Evolutionary conservation across 208 protist species (phyloP), one percentile per base, ranked within the genome.

Genomic region (Wallacemonas sp.): DNA sequence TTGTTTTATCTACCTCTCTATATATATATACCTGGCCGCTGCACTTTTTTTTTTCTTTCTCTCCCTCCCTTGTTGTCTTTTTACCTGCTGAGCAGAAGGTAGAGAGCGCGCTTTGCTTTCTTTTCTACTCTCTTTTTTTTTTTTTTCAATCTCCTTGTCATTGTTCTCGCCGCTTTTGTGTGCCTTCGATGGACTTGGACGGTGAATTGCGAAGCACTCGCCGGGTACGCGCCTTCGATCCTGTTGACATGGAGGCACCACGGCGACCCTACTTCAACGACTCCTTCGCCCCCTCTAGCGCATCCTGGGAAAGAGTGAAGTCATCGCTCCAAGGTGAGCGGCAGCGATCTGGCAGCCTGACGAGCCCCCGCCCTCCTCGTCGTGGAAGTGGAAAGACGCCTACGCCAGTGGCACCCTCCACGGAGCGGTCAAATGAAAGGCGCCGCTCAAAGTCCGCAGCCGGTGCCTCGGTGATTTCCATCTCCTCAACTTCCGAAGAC

Each of bases 41-140:
- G n/a, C n/a, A 41, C 51, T 36, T 51, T 65, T 38, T 55, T 68
- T 54, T 70, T 24, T 56, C 31, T 55, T 39, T 70, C 46, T 59
- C 22, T 8, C 26, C 27, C 15, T 17, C 66, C 24, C 1, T 28
- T 31, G 21, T 54, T n/a, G 38, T 15, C 33, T 65, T 42, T 42
- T 41, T 49, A 41, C 22, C n/a, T n/a, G n/a, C n/a, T n/a, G n/a
- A n/a, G n/a, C n/a, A n/a, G n/a, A n/a, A n/a, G n/a, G n/a, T n/a
- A 5, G 21, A 30, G n/a, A 21, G 17, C 17, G 17, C 47, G 2
- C 47, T 31, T 55, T 17, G 12, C 33, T 22, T 42, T 58, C 54
- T 41, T 68, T n/a, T 14, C 39, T 58, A 45, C 68, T 60, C 28
- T 60, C 4, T 46, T 63, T 27, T 56, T 27, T 30, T 42, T 66